A percentile compares a stretch with the other conserved stretches of the same genome.
phyloP scores from a whole-genome alignment of 192 early-diverging fungal species.

The Podila epigama region DNA sequence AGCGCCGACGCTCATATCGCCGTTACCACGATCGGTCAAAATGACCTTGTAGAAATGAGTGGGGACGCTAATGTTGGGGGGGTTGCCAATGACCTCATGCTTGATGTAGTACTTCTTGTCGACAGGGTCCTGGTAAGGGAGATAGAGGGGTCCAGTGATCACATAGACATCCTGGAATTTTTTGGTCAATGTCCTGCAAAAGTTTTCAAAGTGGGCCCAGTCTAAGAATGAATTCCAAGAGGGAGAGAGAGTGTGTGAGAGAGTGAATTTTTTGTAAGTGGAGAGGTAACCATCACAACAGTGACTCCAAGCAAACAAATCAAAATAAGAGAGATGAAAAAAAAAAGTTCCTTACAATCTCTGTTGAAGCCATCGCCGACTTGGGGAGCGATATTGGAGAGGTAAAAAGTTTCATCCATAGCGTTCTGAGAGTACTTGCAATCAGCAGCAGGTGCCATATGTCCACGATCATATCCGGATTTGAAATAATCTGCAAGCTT shows the following conservation, averaged over 20 bases:
- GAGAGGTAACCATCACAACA: not conserved
- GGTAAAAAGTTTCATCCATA: constrained; percentile 88
- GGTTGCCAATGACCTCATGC: constrained; percentile 88
- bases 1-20: constrained; percentile 61
- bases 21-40: constrained; percentile 61
- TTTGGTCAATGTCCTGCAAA: constrained; percentile 74
- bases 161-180: constrained; percentile 86
- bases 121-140: constrained; percentile 71
- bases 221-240: constrained; percentile 46
- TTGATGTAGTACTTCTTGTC: constrained; percentile 81
- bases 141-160: constrained; percentile 86
- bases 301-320: not conserved
- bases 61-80: constrained; percentile 88
- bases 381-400: constrained; percentile 83
- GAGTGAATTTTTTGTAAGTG: not conserved
- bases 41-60: constrained; percentile 96
- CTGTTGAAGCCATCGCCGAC: constrained; percentile 91
- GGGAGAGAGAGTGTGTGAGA: not conserved
- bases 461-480: constrained; percentile 90
- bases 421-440: constrained; percentile 72
- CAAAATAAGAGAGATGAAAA: not conserved
- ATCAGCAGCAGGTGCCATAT: constrained; percentile 93
- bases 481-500: constrained; percentile 80
- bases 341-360: constrained; percentile 60
- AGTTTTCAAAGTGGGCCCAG: constrained; percentile 89